Evolutionary conservation across 768 basidiomycete genomes (phyloP), one percentile per base, ranked within the genome.

Genomic region (Leucocoprinus leucothites): DNA sequence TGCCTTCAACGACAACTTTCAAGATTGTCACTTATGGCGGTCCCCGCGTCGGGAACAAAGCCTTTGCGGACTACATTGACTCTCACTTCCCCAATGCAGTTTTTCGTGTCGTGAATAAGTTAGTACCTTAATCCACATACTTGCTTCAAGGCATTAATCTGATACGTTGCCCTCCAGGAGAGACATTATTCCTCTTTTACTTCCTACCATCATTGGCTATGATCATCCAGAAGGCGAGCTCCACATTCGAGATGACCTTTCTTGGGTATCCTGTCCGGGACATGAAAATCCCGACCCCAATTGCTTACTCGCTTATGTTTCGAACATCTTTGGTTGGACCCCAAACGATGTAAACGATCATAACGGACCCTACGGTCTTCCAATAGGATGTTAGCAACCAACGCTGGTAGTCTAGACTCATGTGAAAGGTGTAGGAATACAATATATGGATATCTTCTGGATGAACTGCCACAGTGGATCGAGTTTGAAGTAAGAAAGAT

Each of bases 301-400:
- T 54, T 87, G 86, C 66, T 73, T 64, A 6, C 73, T 74, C 18
- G 85, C 82, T 1, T 78, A 79, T 50, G 83, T 85, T 3, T 61
- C 73, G 0, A 75, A 74, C 25, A 70, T 88, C 53, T 76, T 82
- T 22, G 68, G 67, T 7, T n/a, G n/a, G n/a, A n/a, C n/a, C n/a
- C n/a, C n/a, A n/a, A 72, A 81, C 1, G 54, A 72, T 42, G 51
- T 64, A 34, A 28, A 53, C 19, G 69, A 87, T 56, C 87, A 87
- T 58, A 26, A 25, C 16, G 56, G 72, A n/a, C 56, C 48, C n/a
- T 51, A 44, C 34, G 56, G 48, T 2, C 41, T 51, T 3, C 40
- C 3, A 8, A 57, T 57, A 47, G 55, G 55, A 9, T 48, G 48
- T 28, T 48, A 18, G 63, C 11, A 11, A 31, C 5, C 31, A 31